A percentile compares a stretch with the other conserved stretches of the same genome.
Conservation (phyloP, 2,329 filamentous ascomycete genomes). For the Aspergillus aculeatinus region DNA sequence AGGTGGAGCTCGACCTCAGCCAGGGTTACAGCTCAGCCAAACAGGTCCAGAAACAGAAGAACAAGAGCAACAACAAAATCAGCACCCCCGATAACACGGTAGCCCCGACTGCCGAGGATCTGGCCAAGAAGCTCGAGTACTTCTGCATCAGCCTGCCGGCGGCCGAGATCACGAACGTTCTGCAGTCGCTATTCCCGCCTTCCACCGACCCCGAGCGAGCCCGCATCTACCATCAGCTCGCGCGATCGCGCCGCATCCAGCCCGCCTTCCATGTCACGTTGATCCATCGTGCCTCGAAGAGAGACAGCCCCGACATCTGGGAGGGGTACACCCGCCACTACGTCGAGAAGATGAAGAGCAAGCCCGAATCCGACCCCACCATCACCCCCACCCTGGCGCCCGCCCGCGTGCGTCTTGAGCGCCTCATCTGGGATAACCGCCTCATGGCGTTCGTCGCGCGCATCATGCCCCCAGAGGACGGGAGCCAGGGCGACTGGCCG, state of each 20-base stretch:
- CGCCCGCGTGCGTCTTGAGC: conserved; percentile 56
- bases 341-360: conserved; percentile 32
- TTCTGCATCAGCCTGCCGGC: conserved; percentile 60
- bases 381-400: conserved; percentile 35
- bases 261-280: conserved; percentile 90
- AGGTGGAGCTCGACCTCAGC: conserved; percentile 73
- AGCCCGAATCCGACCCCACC: conserved; percentile 24
- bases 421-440: conserved; percentile 76
- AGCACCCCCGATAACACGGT: conserved; percentile 25
- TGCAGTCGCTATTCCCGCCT: conserved; percentile 68
- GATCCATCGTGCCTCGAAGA: conserved; percentile 71
- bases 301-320: conserved; percentile 70
- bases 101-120: conserved; percentile 30
- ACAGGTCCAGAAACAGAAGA: conserved; percentile 46
- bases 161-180: conserved; percentile 53
- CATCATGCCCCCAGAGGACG: conserved; percentile 45
- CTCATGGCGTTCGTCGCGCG: conserved; percentile 91
- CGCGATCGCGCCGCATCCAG: conserved; percentile 73
- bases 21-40: conserved; percentile 34
- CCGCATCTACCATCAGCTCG: conserved; percentile 74
- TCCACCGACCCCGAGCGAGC: conserved; percentile 53
- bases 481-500: conserved; percentile 57
- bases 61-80: conserved; percentile 19
- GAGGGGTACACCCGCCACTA: conserved; percentile 66
- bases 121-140: conserved; percentile 63